These are phyloP conservation scores for Apiospora marii DNA, from an alignment of 2,329 filamentous ascomycete species.

Conservation along the genomic window DNA sequence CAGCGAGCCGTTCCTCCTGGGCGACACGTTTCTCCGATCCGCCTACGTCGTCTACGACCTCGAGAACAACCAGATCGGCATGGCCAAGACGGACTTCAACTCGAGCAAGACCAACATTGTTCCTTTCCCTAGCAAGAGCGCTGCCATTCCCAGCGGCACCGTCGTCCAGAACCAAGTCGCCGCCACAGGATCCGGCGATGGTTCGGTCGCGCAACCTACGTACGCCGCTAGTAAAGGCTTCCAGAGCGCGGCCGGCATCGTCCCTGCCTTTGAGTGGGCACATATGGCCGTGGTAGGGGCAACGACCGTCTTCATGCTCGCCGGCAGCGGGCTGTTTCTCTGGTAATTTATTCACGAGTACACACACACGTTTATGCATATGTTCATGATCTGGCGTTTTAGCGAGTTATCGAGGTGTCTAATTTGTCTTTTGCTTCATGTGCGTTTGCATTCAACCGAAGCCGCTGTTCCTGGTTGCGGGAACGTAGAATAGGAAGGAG, in stretches of 20 bases:
- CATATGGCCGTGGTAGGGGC: constrained; percentile 39
- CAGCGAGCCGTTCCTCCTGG: constrained; percentile 55
- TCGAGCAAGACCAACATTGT: constrained; percentile 58
- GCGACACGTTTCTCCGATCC: constrained; percentile 66
- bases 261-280: constrained; percentile 35
- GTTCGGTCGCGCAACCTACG: constrained; percentile 36
- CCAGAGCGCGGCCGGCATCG: constrained; percentile 32
- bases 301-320: constrained; percentile 41
- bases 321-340: constrained; percentile 45
- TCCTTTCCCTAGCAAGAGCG: constrained; percentile 57
- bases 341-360: constrained; percentile 25
- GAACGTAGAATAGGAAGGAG: not conserved
- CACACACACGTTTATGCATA: not conserved
- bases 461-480: not conserved
- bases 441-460: not conserved
- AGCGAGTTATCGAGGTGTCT: not conserved
- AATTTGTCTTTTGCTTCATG: not conserved
- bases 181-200: constrained; percentile 34
- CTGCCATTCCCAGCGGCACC: constrained; percentile 59
- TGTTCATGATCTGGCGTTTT: constrained; percentile 18
- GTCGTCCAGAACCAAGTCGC: constrained; percentile 48
- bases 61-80: constrained; percentile 62
- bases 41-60: constrained; percentile 69
- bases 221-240: constrained; percentile 49
- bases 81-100: constrained; percentile 65